phyloP scores from a whole-genome alignment of 805 yeast genomes.

The Yamadazyma kitorensis region DNA sequence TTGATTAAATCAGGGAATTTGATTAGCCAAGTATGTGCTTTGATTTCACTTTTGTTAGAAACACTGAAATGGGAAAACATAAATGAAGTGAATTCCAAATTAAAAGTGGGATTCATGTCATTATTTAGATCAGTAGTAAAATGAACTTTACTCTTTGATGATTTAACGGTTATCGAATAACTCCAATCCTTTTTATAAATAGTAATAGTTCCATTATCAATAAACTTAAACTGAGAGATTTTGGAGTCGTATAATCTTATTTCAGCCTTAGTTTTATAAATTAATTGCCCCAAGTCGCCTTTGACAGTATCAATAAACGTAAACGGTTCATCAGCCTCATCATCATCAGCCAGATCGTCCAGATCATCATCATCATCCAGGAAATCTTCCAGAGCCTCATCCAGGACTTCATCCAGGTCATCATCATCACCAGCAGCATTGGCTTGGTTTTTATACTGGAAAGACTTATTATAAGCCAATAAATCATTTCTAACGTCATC shows the following conservation, averaged over 20 bases:
- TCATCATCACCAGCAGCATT: conserved; percentile 26
- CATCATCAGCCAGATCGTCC: conserved; percentile 9
- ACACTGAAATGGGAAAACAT: conserved; percentile 54
- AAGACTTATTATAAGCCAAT: conserved; percentile 7
- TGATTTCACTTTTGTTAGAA: conserved; percentile 17
- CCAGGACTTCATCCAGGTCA: conserved; percentile 21
- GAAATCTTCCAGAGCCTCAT: conserved; percentile 13
- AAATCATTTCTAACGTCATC: conserved; percentile 19
- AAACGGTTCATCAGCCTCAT: conserved; percentile 4
- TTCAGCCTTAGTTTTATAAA: conserved; percentile 2
- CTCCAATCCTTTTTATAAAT: conserved; percentile 51
- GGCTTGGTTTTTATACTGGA: conserved; percentile 5
- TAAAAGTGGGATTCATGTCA: conserved; percentile 64
- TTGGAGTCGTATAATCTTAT: conserved; percentile 1
- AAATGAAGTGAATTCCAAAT: conserved; percentile 53
- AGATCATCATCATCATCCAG: conserved; percentile 17
- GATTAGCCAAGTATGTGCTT: conserved; percentile 60
- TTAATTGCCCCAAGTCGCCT: background rate
- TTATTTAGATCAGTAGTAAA: too few species aligned
- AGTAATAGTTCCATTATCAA: conserved; percentile 7
- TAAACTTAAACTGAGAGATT: background rate
- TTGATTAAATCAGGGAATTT: conserved; percentile 44
- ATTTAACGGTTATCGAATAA: too few species aligned
- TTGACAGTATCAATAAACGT: background rate
- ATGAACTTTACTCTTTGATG: too few species aligned